Conservation (phyloP, 2,329 filamentous ascomycete species). For the Penicillium sp. region DNA sequence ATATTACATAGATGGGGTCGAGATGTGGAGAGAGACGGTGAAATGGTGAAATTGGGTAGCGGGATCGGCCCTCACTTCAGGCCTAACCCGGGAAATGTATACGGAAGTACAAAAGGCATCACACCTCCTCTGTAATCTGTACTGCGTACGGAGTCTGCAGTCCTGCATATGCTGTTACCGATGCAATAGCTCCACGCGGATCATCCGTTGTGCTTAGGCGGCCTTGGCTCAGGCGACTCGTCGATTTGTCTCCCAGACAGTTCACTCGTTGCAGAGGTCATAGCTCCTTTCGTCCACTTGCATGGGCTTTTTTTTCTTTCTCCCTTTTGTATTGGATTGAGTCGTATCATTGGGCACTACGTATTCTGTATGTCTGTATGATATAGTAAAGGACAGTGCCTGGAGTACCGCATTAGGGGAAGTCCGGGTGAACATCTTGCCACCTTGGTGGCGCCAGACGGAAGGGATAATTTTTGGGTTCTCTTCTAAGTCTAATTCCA, state of each 20-base stretch:
- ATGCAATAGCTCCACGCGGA: slow-evolving; percentile 15
- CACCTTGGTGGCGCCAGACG: slow-evolving; percentile 2
- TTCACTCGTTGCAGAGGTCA: slow-evolving; percentile 6
- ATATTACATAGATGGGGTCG: background rate
- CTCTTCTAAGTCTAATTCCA: background rate
- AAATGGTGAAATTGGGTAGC: slow-evolving; percentile 11
- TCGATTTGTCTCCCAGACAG: slow-evolving; percentile 10
- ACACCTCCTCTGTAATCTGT: background rate
- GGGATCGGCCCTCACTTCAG: slow-evolving; percentile 6
- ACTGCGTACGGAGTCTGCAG: background rate
- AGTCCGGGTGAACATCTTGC: slow-evolving; percentile 9
- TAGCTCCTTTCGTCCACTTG: slow-evolving; percentile 1
- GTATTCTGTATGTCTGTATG: background rate
- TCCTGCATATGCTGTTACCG: background rate
- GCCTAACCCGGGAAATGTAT: background rate
- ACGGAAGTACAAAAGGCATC: background rate
- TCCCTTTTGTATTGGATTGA: background rate
- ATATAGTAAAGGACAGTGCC: background rate
- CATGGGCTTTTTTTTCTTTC: background rate
- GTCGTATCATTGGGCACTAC: background rate
- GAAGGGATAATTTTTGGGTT: background rate
- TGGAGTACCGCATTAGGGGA: slow-evolving; percentile 4
- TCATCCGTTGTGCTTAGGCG: slow-evolving; percentile 10
- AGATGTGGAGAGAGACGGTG: background rate
- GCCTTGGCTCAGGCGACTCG: slow-evolving; percentile 17